Base-by-base conservation (phyloP, 2,329 filamentous ascomycete species). In the Pyricularia pennisetigena region DNA sequence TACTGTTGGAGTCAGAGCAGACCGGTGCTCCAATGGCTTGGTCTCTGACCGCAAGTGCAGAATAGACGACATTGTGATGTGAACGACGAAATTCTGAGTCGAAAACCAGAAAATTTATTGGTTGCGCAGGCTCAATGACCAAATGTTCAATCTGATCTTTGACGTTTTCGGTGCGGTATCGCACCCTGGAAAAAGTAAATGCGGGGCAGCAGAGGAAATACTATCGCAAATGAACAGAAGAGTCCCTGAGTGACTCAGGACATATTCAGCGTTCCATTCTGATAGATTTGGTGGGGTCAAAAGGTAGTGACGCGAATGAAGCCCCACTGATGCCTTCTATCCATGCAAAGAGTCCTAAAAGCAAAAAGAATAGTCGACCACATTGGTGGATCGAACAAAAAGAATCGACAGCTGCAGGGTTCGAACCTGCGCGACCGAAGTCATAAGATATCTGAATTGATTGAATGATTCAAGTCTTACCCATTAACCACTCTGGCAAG, bases 11-110 rank as follows among this genome's bases (percentile, higher is more conserved):
- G 72, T 70, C 62, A 73, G 66, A 4, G 72, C 69, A 12, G 71
- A 72, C 41, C 72, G 71, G 65, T 69, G 72, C 70, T 73, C 72
- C 23, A 73, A 68, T n/a, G 66, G 70, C 72, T 73, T 73, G 67
- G 72, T 73, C 70, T 73, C 72, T 14, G 72, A 68, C 28, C 72
- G 54, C 64, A 68, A 61, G 24, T 62, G 64, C 20, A 68, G 64
- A 24, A 65, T 63, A 20, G 68, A 49, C 41, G 65, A 59, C 65
- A 67, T 67, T 26, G 59, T 67, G 41, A 49, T 49, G 6, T 8
- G n/a, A 16, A 5, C 20, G 41, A 8, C 16, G 10, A 49, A 49
- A 16, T n/a, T n/a, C 41, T 49, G 41, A 49, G n/a, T n/a, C n/a
- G 41, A 49, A 49, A 49, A 7, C 41, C 41, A 49, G 6, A 10